Evolutionary conservation across 108 stramenopile genomes (phyloP), one percentile per base, ranked within the genome.

Genomic region (Discostella stelligeroides): DNA sequence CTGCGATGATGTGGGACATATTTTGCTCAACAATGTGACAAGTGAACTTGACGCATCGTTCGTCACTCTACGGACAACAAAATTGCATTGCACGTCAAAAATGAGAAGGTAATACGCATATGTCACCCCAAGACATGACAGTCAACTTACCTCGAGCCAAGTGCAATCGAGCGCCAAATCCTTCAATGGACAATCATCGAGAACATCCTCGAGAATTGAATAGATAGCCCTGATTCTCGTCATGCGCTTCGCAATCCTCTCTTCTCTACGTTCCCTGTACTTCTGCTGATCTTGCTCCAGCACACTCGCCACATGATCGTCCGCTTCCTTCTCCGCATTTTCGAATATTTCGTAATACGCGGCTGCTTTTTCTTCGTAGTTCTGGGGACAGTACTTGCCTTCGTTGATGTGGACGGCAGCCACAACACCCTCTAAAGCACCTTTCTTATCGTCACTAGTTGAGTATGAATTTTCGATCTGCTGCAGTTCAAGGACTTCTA

Each of bases 381-480:
- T 60, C 12, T 25, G 9, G 14, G 67, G 59, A 20, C 72, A 69
- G 30, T 29, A 25, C 9, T 41, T 56, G 48, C 63, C 57, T 23
- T 34, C 37, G 11, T 70, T 61, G 9, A 34, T 46, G 17, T 45
- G 61, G 28, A 51, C 73, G 13, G 59, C 34, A 1, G 56, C 42
- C 5, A 74, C 60, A 34, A 74, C 41, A 4, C 24, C 37, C 11
- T 58, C 67, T 43, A 79, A 29, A 1, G 67, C 66, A 30, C 29
- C 13, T 25, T 55, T 68, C 29, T 73, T 60, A 12, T 79, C 73
- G 13, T 68, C 73, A 12, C 11, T 46, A 3, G 25, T 59, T 18
- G 45, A n/a, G 59, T 74, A 75, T 4, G 73, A 57, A 5, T 60
- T 68, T 55, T 74, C 73, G 38, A 79, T 79, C 45, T 79, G 79